phyloP scores from a whole-genome alignment of 495 filamentous ascomycete species.

The Collariella sp. region DNA sequence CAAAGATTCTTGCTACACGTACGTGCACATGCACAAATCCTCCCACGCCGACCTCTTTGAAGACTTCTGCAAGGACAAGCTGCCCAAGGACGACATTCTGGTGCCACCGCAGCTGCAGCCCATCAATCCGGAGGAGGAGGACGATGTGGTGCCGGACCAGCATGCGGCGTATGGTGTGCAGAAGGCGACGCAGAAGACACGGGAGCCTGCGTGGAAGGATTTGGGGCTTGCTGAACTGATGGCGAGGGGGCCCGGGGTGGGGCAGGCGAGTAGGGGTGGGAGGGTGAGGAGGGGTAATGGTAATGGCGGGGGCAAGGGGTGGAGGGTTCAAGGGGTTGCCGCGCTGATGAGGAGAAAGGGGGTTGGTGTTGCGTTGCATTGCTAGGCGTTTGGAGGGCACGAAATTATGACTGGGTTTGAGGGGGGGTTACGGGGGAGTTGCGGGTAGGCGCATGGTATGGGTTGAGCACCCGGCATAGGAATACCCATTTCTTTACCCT shows the following conservation, averaged over 20 bases:
- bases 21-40: conserved; percentile 76
- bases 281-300: conserved; percentile 15
- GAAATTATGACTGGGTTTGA: neutral
- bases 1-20: conserved; percentile 81
- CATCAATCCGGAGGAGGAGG: conserved; percentile 93
- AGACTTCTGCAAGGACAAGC: conserved; percentile 65
- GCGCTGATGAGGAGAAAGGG: conserved; percentile 26
- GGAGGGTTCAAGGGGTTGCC: conserved; percentile 35
- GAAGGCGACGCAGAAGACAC: conserved; percentile 64
- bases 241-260: conserved; percentile 38
- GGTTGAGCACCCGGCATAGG: neutral
- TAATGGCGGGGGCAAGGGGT: conserved; percentile 8
- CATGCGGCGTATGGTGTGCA: conserved; percentile 95
- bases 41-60: conserved; percentile 87
- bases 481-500: neutral
- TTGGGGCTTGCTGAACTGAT: conserved; percentile 67
- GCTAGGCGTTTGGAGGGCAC: neutral
- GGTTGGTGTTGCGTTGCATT: neutral
- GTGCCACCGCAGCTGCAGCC: conserved; percentile 85
- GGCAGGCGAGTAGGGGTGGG: neutral
- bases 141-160: conserved; percentile 94
- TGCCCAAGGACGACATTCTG: conserved; percentile 73
- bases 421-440: neutral
- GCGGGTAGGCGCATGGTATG: neutral
- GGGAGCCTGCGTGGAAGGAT: conserved; percentile 79